Conservation (phyloP, 257 asterid genomes). For the Linderniella brevidens region DNA sequence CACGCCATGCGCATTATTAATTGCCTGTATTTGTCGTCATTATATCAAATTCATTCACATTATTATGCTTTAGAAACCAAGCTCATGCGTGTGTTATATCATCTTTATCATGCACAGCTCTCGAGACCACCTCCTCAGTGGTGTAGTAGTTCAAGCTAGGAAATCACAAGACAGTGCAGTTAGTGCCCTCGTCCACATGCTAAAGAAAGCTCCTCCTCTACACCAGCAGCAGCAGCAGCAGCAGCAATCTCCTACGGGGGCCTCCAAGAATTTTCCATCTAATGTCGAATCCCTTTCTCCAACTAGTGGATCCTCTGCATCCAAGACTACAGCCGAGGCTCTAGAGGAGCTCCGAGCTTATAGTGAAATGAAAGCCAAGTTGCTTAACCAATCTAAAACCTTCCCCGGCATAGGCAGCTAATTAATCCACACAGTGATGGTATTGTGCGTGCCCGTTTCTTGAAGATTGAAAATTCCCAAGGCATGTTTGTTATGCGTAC, state of each 20-base stretch:
- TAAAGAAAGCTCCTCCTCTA: constrained; percentile 68
- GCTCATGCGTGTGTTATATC: not conserved
- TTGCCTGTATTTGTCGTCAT: no score
- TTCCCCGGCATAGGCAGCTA: no score
- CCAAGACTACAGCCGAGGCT: constrained; percentile 56
- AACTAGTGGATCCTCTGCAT: constrained; percentile 21
- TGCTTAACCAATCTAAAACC: constrained; percentile 27
- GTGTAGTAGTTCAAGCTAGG: constrained; percentile 11
- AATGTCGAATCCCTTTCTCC: constrained; percentile 13
- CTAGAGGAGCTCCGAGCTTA: constrained; percentile 55
- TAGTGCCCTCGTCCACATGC: constrained; percentile 54
- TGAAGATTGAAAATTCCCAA: no score
- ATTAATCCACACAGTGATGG: no score
- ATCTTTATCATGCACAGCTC: constrained; percentile 32
- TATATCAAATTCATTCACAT: no score
- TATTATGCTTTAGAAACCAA: no score
- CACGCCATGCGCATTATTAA: no score
- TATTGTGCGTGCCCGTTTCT: no score
- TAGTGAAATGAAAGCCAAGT: constrained; percentile 24
- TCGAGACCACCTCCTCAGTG: constrained; percentile 17
- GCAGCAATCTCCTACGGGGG: constrained; percentile 13
- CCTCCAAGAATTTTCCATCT: constrained; percentile 10
- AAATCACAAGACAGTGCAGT: constrained; percentile 59
- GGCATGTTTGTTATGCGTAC: no score
- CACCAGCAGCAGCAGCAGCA: constrained; percentile 25